Evolutionary conservation across 2,329 filamentous ascomycete genomes (phyloP), one percentile per base, ranked within the genome.

Genomic region (Thielaviopsis euricoi): DNA sequence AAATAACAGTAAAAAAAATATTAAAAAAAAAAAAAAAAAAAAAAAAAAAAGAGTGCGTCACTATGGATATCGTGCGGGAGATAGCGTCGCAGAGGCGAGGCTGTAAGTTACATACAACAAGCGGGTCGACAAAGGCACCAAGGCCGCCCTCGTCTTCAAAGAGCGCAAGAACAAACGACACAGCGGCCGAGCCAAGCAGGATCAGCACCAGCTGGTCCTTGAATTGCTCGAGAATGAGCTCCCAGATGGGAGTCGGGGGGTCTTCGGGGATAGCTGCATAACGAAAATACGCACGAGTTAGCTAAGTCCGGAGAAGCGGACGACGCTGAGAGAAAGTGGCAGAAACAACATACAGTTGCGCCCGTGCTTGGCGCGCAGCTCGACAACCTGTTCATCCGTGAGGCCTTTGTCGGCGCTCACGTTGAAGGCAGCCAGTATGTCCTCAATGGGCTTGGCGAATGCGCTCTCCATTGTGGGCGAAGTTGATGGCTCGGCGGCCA

Each of bases 131-230:
- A 70, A 98, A 98, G 40, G 91, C 93, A 62, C 89, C 90, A 89
- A 89, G 96, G 65, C 89, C 93, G 65, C 90, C 89, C 61, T 87
- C 87, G 51, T 93, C 86, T 69, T 98, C 93, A 64, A 98, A 89
- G 13, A 98, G 78, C 25, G 93, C 93, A 62, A 98, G 77, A 25
- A 90, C 82, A 68, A 98, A 97, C 1, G 93, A 97, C 40, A 98
- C 85, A 21, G 86, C 89, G 12, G 93, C 93, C 43, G 91, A 97
- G 57, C 83, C 93, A 54, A 98, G 80, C 22, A 98, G 78, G 65
- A 98, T 98, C 57, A 98, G 80, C 64, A 98, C 93, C 53, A 98
- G 82, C 72, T 98, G 93, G 69, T 98, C 93, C 73, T 98, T 96
- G 79, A 98, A 98, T 71, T 98, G 93, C 73, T 98, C 93, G 60